Evolutionary conservation across 371 early-diverging fungal genomes (phyloP).

Genomic region (Mortierella sp.): DNA sequence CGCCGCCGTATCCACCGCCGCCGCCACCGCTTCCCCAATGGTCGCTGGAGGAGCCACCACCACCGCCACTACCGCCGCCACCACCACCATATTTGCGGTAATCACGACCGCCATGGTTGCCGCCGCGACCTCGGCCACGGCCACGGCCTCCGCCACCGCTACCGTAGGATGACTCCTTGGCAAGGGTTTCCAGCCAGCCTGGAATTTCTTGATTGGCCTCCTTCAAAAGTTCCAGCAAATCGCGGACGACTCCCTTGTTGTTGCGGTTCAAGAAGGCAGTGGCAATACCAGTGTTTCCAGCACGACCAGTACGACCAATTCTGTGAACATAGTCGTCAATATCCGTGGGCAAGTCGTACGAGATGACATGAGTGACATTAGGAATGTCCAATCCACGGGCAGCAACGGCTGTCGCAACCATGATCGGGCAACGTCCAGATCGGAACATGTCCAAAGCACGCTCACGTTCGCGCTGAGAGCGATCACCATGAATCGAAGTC

Average conservation of each 20-base stretch:
- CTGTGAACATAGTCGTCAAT: constrained; percentile 97
- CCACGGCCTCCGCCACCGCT: constrained; percentile 69
- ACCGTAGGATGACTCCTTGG: constrained; percentile 65
- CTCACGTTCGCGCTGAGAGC: constrained; percentile 97
- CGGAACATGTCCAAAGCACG: constrained; percentile 93
- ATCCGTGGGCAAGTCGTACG: constrained; percentile 95
- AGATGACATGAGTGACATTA: constrained; percentile 91
- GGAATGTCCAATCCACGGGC: constrained; percentile 98
- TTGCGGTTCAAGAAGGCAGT: constrained; percentile 98
- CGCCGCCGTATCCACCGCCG: constrained; percentile 20
- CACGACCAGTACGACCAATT: constrained; percentile 99
- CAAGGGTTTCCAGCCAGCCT: constrained; percentile 78
- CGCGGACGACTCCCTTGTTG: constrained; percentile 89
- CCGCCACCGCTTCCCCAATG: constrained; percentile 47
- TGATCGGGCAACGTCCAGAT: constrained; percentile 89
- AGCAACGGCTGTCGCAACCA: constrained; percentile 99
- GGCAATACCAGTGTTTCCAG: constrained; percentile 93
- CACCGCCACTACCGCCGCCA: constrained; percentile 34
- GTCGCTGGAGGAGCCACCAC: constrained; percentile 13
- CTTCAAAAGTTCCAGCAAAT: constrained; percentile 86
- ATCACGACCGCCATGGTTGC: constrained; percentile 36
- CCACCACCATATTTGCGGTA: constrained; percentile 51
- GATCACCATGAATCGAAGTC: constrained; percentile 97
- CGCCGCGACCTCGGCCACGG: constrained; percentile 54
- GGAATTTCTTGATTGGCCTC: constrained; percentile 93